phyloP scores from a whole-genome alignment of 2,329 filamentous ascomycete species.

The Colletotrichum tabaci region DNA sequence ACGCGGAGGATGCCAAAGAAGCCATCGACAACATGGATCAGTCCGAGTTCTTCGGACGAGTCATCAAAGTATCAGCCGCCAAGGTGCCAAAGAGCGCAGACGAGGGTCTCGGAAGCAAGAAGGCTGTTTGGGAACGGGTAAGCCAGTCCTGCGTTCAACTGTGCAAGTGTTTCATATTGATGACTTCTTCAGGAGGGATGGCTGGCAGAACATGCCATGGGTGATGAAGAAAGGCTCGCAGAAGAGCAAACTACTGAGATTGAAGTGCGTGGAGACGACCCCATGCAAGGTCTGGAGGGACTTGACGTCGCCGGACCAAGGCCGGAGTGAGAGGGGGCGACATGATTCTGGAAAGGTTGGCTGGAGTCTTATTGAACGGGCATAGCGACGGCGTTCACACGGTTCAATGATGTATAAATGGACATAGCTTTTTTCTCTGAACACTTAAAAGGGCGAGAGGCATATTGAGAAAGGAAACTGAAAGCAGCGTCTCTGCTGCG shows the following conservation, averaged over 20 bases:
- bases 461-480: constrained; percentile 38
- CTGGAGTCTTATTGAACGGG: constrained; percentile 46
- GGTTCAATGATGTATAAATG: constrained; percentile 42
- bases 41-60: constrained; percentile 91
- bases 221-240: constrained; percentile 81
- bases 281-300: constrained; percentile 96
- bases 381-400: constrained; percentile 64
- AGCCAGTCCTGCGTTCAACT: constrained; percentile 46
- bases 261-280: constrained; percentile 77
- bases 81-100: constrained; percentile 92
- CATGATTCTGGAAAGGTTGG: constrained; percentile 42
- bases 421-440: constrained; percentile 19
- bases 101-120: constrained; percentile 92
- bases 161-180: neutral
- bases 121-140: constrained; percentile 97
- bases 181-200: constrained; percentile 81
- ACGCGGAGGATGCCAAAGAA: constrained; percentile 87
- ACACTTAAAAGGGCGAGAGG: constrained; percentile 15
- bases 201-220: constrained; percentile 88
- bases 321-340: constrained; percentile 74
- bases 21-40: constrained; percentile 99
- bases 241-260: constrained; percentile 67
- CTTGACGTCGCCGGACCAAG: constrained; percentile 95
- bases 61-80: constrained; percentile 92
- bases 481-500: constrained; percentile 39